Evolutionary conservation across 352 stramenopile genomes (phyloP), one percentile per base, ranked within the genome.

Genomic region (Thalassiosira mediterranea): DNA sequence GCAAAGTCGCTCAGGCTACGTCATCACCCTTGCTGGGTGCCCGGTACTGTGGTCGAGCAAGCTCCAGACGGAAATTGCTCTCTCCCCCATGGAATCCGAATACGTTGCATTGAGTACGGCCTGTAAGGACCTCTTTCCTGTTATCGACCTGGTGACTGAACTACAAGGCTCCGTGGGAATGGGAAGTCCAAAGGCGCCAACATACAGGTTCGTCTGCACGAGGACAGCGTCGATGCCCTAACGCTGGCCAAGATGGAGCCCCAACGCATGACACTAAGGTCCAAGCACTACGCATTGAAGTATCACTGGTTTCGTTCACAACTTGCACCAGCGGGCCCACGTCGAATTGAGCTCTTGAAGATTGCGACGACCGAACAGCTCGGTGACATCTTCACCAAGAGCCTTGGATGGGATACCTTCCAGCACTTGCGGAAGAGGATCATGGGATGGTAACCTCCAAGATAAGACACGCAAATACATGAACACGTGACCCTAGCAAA

Each of bases 381-480:
- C 37, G 77, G 67, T 1, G 78, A 89, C 29, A 72, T 74, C 19
- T 60, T 87, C 2, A 88, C 81, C 3, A 88, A 88, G 40, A 38
- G 34, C 4, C 28, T 88, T 4, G 0, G n/a, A 17, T 5, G 15
- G 4, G 34, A 3, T 3, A 26, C 13, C n/a, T 84, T 88, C n/a
- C 5, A 62, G 23, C 19, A 58, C 1, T 29, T 67, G 31, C 17
- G 77, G 44, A 48, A 64, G 10, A 44, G 69, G 17, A 19, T 83
- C 2, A 56, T 37, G n/a, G 77, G 73, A 40, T 88, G 81, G 76
- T 88, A 52, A 76, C 34, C n/a, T n/a, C n/a, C n/a, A n/a, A n/a
- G n/a, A n/a, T n/a, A n/a, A n/a, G n/a, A n/a, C n/a, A n/a, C n/a
- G n/a, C n/a, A n/a, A n/a, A n/a, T n/a, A n/a, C n/a, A n/a, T n/a